Percentiles rank a stretch among this genome's conserved stretches.
Evolutionary conservation across 2,329 filamentous ascomycete genomes (phyloP).

Genomic region (Fusarium veterinarium): DNA sequence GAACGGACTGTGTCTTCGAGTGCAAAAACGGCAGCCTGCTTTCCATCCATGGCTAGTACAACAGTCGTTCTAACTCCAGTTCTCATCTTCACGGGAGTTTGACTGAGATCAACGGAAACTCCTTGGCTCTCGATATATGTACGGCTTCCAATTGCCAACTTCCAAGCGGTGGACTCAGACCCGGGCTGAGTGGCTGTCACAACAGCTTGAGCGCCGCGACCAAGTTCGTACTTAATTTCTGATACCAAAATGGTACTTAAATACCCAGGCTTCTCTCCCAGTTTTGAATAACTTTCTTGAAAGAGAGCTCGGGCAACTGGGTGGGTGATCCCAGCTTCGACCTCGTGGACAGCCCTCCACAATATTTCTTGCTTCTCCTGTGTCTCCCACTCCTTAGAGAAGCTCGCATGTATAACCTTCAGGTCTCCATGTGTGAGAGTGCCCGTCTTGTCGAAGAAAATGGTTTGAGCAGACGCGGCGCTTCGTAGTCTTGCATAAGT

Average conservation of each 20-base stretch:
- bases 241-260: rapidly evolving
- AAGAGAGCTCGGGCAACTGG: neutral
- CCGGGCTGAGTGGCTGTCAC: rapidly evolving
- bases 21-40: neutral
- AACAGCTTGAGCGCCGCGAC: neutral
- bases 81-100: rapidly evolving
- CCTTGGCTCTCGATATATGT: neutral
- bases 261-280: rapidly evolving
- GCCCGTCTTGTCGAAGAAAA: neutral
- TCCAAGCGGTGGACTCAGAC: rapidly evolving
- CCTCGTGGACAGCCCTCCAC: neutral
- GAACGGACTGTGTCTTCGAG: neutral
- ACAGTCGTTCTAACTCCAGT: neutral
- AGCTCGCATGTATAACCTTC: neutral
- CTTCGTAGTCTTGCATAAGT: neutral
- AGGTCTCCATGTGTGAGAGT: neutral
- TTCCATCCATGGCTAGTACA: neutral
- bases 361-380: neutral
- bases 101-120: neutral
- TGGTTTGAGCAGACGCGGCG: neutral
- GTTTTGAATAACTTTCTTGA: neutral
- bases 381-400: neutral
- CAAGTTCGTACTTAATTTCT: neutral
- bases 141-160: neutral
- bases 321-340: neutral